Evolutionary conservation across 345 rosid genomes (phyloP), one percentile per base, ranked within the genome.

Genomic region (Ricinus communis): DNA sequence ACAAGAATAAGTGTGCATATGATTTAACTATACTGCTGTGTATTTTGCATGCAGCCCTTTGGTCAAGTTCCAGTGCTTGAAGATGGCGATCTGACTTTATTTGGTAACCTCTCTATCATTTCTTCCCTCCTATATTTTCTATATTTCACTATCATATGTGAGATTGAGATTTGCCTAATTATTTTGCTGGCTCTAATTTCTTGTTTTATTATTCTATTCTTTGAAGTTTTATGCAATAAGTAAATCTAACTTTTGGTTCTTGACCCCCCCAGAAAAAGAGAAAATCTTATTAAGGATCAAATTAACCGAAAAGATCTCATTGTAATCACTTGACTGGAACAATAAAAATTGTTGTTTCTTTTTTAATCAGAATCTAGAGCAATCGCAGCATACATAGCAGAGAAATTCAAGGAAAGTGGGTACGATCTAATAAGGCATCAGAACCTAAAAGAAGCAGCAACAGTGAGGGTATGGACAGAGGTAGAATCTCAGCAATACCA

Each of bases 61-160:
- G 98, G 98, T 38, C 86, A 69, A 68, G 75, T 93, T 77, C 98
- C 98, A 31, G 97, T 77, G 19, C 84, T 93, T 22, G 93, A 93
- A 85, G 98, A 93, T 57, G 91, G 74, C 9, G 91, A 89, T 75
- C 82, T 90, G 28, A 87, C 84, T n/a, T 70, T 90, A 68, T 90
- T 90, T 55, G 96, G 98, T 92, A 71, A 61, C 58, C 56, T 14
- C 58, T 4, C 53, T 19, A 22, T 19, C 41, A 50, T 51, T 36
- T 25, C 47, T 61, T 30, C 1, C 5, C 25, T 27, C n/a, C n/a
- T n/a, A n/a, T n/a, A n/a, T n/a, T n/a, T n/a, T n/a, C n/a, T n/a
- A n/a, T n/a, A n/a, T n/a, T n/a, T n/a, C n/a, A n/a, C n/a, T n/a
- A n/a, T n/a, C n/a, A n/a, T n/a, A n/a, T n/a, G n/a, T n/a, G n/a